phyloP scores from a whole-genome alignment of 2,329 filamentous ascomycete genomes.

The Helicocarpus griseus region DNA sequence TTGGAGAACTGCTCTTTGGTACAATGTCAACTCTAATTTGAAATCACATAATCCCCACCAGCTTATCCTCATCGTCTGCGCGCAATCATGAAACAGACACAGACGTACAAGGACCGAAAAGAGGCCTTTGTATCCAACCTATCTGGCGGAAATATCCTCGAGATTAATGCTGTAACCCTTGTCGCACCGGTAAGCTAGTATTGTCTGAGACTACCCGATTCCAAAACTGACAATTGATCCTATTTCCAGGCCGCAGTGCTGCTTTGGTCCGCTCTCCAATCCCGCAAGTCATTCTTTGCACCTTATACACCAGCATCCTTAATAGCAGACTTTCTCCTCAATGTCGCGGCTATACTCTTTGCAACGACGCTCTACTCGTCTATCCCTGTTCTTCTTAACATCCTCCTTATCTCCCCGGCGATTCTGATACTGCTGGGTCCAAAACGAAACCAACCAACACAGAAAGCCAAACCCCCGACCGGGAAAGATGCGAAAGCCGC shows the following conservation, averaged over 20 bases:
- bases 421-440: constrained; percentile 48
- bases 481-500: constrained; percentile 11
- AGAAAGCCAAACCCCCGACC: constrained; percentile 27
- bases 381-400: constrained; percentile 61
- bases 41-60: constrained; percentile 15
- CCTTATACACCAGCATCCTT: constrained; percentile 60
- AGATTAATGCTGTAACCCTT: constrained; percentile 79
- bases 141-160: constrained; percentile 68
- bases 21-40: background rate
- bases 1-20: no score
- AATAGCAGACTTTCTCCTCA: constrained; percentile 76
- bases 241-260: constrained; percentile 60
- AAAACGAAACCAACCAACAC: constrained; percentile 17
- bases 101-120: constrained; percentile 79
- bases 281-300: constrained; percentile 72
- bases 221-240: background rate
- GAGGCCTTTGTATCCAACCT: constrained; percentile 93
- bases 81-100: constrained; percentile 15
- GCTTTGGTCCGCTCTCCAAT: constrained; percentile 82
- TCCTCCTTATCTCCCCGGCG: constrained; percentile 64
- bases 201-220: background rate
- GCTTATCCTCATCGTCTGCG: background rate
- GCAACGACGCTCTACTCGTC: constrained; percentile 77
- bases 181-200: constrained; percentile 64
- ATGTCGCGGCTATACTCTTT: constrained; percentile 71